phyloP scores from a whole-genome alignment of 2,329 filamentous ascomycete species.

The Colletotrichum liaoningense region DNA sequence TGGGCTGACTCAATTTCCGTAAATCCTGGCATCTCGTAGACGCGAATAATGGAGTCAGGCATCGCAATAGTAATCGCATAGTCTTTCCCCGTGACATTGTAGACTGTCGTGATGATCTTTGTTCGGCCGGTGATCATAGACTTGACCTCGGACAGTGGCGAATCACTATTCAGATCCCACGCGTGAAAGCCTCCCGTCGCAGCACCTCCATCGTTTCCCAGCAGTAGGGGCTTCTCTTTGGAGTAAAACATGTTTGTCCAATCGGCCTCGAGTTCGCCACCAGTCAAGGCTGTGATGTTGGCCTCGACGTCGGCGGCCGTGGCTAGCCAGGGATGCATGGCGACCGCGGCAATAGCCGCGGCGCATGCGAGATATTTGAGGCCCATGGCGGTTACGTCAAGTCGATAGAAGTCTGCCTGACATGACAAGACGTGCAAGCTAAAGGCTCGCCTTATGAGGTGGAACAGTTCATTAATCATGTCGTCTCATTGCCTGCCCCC shows the following conservation, averaged over 20 bases:
- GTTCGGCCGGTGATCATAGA: slow-evolving; percentile 53
- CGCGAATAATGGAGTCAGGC: slow-evolving; percentile 54
- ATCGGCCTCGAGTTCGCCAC: slow-evolving; percentile 52
- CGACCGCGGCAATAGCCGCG: slow-evolving; percentile 23
- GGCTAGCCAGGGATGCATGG: slow-evolving; percentile 16
- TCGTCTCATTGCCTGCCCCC: not conserved
- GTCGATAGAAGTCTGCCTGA: slow-evolving; percentile 9
- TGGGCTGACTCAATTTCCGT: slow-evolving; percentile 46
- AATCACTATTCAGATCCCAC: slow-evolving; percentile 46
- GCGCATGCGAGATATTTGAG: slow-evolving; percentile 24
- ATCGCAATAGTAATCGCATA: slow-evolving; percentile 54
- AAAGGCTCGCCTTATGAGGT: not conserved
- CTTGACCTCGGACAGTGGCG: slow-evolving; percentile 45
- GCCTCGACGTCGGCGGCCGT: slow-evolving; percentile 35
- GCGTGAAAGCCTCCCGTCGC: slow-evolving; percentile 55
- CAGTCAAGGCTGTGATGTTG: slow-evolving; percentile 47
- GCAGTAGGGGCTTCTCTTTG: slow-evolving; percentile 46
- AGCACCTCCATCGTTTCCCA: slow-evolving; percentile 59
- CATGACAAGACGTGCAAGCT: slow-evolving; percentile 18
- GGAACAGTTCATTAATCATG: slow-evolving; percentile 28
- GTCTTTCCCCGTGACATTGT: slow-evolving; percentile 50
- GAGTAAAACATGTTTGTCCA: slow-evolving; percentile 54
- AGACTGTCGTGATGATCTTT: slow-evolving; percentile 55
- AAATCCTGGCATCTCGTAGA: slow-evolving; percentile 49
- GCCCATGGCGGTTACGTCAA: slow-evolving; percentile 23